Conservation (phyloP, 805 yeast genomes). For the Metschnikowia reukaufii region DNA sequence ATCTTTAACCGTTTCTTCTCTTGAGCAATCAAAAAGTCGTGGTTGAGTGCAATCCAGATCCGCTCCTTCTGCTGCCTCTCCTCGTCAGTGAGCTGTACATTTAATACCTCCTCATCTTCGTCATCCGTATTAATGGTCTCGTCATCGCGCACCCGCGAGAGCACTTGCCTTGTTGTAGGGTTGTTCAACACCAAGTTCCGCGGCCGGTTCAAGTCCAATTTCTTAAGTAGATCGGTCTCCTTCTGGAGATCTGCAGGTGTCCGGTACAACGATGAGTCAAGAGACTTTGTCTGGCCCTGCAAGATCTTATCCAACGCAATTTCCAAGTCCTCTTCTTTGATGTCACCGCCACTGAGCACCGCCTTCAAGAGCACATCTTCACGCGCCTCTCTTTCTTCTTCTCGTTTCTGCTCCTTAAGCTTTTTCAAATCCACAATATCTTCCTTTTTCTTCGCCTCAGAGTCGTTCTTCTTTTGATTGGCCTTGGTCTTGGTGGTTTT, state of each 20-base stretch:
- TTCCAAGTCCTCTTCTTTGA: constrained; percentile 27
- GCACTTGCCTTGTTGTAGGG: constrained; percentile 58
- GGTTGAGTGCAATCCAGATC: constrained; percentile 88
- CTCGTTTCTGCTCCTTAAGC: constrained; percentile 1
- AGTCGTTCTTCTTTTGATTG: not conserved
- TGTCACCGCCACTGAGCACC: constrained; percentile 32
- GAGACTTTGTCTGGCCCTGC: constrained; percentile 22
- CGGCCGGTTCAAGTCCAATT: constrained; percentile 33
- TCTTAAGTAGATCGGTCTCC: constrained; percentile 17
- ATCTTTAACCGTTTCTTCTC: constrained; percentile 79
- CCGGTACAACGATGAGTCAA: constrained; percentile 21
- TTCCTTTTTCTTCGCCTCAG: not conserved
- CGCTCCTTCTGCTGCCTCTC: constrained; percentile 75
- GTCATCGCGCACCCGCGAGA: constrained; percentile 55
- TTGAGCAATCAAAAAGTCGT: constrained; percentile 80
- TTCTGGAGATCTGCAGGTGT: constrained; percentile 21
- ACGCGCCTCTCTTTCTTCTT: constrained; percentile 9
- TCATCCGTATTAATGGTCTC: constrained; percentile 63
- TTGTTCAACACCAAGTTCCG: constrained; percentile 50
- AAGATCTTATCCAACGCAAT: constrained; percentile 18
- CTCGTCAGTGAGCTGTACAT: constrained; percentile 60
- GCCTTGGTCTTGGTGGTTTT: too few species aligned
- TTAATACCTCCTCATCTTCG: constrained; percentile 78
- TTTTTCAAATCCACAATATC: not conserved
- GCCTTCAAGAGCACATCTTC: constrained; percentile 27